Evolutionary conservation across 2,329 filamentous ascomycete genomes (phyloP).

Genomic region (Rhexocercosporidium sp.): DNA sequence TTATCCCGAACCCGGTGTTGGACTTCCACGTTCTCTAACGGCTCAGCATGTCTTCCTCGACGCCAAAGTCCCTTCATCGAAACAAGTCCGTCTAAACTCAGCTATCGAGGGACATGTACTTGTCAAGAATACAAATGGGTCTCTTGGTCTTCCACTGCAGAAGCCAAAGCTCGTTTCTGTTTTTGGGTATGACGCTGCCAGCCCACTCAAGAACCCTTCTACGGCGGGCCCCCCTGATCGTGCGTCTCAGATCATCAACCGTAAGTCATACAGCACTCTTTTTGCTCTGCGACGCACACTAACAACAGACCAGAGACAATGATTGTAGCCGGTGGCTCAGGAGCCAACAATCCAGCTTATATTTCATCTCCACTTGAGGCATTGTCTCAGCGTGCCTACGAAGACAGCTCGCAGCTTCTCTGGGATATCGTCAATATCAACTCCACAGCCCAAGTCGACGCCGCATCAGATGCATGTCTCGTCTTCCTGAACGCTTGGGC

Average conservation of each 20-base stretch:
- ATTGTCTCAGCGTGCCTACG: constrained; percentile 54
- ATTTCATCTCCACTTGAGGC: constrained; percentile 61
- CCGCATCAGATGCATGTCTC: constrained; percentile 65
- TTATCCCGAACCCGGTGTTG: constrained; percentile 46
- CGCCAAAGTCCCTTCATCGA: constrained; percentile 52
- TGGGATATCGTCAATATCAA: constrained; percentile 57
- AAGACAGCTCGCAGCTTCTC: constrained; percentile 62
- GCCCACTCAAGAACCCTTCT: constrained; percentile 16
- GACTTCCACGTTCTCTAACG: constrained; percentile 56
- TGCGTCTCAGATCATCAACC: constrained; percentile 9
- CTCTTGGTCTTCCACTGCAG: constrained; percentile 52
- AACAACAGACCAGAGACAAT: background rate
- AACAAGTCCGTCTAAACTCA: constrained; percentile 54
- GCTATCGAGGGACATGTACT: constrained; percentile 69
- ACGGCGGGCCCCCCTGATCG: background rate
- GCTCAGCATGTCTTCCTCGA: constrained; percentile 59
- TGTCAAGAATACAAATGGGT: constrained; percentile 60
- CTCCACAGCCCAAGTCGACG: constrained; percentile 51
- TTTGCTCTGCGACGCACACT: background rate
- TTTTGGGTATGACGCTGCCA: constrained; percentile 63
- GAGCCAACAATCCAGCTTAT: constrained; percentile 53
- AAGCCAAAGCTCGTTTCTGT: constrained; percentile 57
- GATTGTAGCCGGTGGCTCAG: constrained; percentile 47
- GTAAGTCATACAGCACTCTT: background rate
- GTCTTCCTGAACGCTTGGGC: constrained; percentile 72